These are phyloP conservation scores for Volvox reticuliferus DNA, from an alignment of 139 green algal genomes.

Conservation along the genomic window DNA sequence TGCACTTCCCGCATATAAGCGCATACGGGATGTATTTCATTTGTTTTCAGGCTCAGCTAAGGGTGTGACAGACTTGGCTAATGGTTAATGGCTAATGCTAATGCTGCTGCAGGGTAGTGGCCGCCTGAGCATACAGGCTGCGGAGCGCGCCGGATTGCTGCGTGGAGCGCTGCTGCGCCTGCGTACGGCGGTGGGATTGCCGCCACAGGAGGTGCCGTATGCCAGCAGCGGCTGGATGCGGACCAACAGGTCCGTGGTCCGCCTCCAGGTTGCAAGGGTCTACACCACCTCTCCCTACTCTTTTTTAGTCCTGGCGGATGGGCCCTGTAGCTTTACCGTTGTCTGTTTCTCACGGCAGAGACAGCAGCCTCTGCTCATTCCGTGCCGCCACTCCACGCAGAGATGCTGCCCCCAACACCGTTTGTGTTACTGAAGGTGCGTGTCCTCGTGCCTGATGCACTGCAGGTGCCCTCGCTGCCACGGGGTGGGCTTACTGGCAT, in stretches of 20 bases:
- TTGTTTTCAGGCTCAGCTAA: no score
- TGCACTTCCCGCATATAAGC: no score
- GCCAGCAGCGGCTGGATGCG: slow-evolving; percentile 16
- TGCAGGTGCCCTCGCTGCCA: slow-evolving; percentile 36
- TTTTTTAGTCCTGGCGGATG: neutral
- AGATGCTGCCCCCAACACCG: neutral
- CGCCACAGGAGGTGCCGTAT: slow-evolving; percentile 29
- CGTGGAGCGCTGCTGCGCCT: neutral
- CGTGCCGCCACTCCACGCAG: neutral
- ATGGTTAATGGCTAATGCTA: neutral
- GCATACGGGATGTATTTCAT: no score
- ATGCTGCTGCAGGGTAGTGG: neutral
- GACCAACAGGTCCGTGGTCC: slow-evolving; percentile 19
- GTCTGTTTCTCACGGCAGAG: no score
- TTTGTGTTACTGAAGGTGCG: neutral
- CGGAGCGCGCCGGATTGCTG: neutral
- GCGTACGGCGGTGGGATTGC: neutral
- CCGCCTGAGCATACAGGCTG: neutral
- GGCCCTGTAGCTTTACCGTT: neutral
- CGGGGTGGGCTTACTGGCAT: slow-evolving; percentile 8
- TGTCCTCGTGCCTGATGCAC: neutral
- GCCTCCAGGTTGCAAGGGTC: neutral
- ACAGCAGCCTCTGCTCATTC: neutral
- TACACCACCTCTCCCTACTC: neutral
- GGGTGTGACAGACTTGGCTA: neutral